phyloP scores from a whole-genome alignment of 441 rosid genomes.

The Theobroma grandiflorum region DNA sequence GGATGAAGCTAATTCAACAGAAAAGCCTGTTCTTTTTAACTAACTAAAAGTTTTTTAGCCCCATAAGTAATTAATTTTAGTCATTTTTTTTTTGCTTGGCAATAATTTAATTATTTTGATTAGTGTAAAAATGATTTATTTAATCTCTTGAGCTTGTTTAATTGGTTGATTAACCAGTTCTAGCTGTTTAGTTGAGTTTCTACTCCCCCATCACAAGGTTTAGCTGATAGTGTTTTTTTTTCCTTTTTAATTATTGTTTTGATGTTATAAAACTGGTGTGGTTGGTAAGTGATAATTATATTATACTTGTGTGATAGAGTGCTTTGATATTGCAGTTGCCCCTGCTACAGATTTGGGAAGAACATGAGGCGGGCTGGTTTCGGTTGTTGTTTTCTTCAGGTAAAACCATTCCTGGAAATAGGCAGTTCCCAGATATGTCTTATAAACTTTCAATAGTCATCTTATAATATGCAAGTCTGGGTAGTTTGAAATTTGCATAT shows the following conservation, averaged over 20 bases:
- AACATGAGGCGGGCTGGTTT: conserved; percentile 91
- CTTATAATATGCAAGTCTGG: background rate
- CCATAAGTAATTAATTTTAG: background rate
- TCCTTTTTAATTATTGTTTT: background rate
- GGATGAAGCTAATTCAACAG: background rate
- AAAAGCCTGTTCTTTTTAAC: background rate
- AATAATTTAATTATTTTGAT: background rate
- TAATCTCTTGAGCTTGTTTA: background rate
- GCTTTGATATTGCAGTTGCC: conserved; percentile 71
- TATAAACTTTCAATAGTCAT: background rate
- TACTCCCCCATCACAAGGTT: background rate
- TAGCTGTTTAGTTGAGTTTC: background rate
- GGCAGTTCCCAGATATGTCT: background rate
- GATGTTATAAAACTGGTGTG: background rate
- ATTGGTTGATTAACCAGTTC: background rate
- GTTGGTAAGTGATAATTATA: background rate
- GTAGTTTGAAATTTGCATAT: background rate
- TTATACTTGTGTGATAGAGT: conserved; percentile 25
- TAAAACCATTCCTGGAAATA: conserved; percentile 24
- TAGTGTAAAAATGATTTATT: background rate
- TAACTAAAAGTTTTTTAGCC: background rate
- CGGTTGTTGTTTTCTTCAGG: conserved; percentile 89
- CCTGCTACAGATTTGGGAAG: conserved; percentile 89
- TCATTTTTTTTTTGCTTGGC: too few species aligned
- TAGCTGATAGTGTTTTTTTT: background rate